Evolutionary conservation across 192 early-diverging fungal species (phyloP), one percentile per base, ranked within the genome.

Genomic region (Pilobolus umbonatus): DNA sequence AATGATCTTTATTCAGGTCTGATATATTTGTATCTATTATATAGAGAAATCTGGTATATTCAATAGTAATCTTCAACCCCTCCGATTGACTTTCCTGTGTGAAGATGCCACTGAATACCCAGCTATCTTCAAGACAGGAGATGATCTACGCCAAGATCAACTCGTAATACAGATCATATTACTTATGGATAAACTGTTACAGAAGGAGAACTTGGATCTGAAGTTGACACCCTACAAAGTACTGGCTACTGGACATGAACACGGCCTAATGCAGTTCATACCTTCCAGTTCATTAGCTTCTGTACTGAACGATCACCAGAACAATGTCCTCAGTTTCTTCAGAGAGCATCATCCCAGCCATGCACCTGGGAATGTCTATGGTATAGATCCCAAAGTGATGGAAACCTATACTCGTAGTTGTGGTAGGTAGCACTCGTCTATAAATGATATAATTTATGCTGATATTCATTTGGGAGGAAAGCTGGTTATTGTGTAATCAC

Each of bases 401-500:
- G 95, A 98, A 67, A 93, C 91, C 11, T 98, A 97, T 73, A 86
- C 97, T 47, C 83, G 86, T 58, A 97, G 95, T 75, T 94, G 91
- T 69, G 94, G 90, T 91, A 72, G 54, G 78, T 9, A 21, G 50
- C n/a, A 38, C 32, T 30, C 10, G 15, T 43, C 35, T 12, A 34
- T 73, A 24, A 21, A 49, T 55, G 15, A 29, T 45, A 35, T 8
- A 35, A 35, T 38, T 38, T 38, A 22, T 51, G 21, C 15, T 55
- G 22, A 43, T 42, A 36, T 17, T 19, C 21, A 9, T 3, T 32
- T 22, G 17, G 12, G 28, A 30, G 22, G 38, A 22, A 53, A 92
- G 86, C 98, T 43, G 98, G 96, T 3, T 99, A 99, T 75, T 98
- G 94, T 67, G 96, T 99, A 9, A 97, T 99, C 45, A 98, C 93